A percentile compares a stretch with the other conserved stretches of the same genome.
These are phyloP conservation scores for Alloteropsis angusta DNA, from an alignment of 202 grass and related monocot genomes.

Conservation along the genomic window DNA sequence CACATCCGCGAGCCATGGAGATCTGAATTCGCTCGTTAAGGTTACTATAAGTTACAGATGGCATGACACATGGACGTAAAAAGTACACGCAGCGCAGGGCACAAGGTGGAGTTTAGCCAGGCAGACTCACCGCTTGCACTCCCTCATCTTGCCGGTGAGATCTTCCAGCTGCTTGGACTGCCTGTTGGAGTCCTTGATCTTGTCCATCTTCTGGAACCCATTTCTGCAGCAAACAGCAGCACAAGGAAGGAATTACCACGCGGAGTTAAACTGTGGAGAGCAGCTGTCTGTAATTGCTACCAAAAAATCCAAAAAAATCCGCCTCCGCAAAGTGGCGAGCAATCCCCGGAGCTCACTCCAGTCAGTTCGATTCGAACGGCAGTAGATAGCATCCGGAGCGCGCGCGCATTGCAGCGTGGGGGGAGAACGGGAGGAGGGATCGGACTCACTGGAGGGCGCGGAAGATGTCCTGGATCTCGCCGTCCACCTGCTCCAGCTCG, in stretches of 20 bases:
- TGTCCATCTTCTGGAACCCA: conserved; percentile 97
- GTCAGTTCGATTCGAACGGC: not conserved
- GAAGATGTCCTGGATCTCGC: conserved; percentile 94
- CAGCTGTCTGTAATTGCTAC: not conserved
- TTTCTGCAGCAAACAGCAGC: conserved; percentile 48
- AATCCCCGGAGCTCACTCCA: not conserved
- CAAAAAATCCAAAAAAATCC: conserved; percentile 8
- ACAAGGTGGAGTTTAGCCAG: not conserved
- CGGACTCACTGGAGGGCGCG: conserved; percentile 80
- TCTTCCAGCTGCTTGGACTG: conserved; percentile 88
- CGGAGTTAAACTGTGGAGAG: not conserved
- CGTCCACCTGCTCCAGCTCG: conserved; percentile 86
- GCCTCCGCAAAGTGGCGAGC: not conserved
- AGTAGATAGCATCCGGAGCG: not conserved
- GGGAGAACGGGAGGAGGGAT: not conserved
- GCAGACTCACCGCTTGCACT: conserved; percentile 71
- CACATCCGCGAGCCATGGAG: not conserved
- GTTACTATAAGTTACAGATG: not conserved
- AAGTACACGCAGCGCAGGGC: too few species aligned
- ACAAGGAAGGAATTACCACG: not conserved
- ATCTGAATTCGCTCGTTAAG: conserved; percentile 2
- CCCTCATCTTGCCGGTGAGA: conserved; percentile 91
- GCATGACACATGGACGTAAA: too few species aligned
- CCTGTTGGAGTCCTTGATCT: conserved; percentile 93
- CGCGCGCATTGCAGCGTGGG: not conserved